These are phyloP conservation scores for Metarhizium rileyi DNA, from an alignment of 2,329 filamentous ascomycete species.

Conservation along the genomic window DNA sequence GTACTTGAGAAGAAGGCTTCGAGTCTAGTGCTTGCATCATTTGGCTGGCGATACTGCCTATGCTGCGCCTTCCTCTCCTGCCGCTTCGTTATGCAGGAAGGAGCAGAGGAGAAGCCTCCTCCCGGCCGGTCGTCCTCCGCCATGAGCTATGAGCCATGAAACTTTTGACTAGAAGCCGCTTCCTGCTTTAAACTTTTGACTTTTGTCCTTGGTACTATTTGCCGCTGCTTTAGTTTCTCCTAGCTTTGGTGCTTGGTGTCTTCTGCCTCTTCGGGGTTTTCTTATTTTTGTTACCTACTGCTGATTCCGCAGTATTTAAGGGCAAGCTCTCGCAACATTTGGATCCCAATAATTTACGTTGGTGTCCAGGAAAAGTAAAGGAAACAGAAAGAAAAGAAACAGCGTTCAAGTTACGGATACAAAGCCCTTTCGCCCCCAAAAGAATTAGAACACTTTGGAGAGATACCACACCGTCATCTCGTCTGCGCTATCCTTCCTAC, in stretches of 20 bases:
- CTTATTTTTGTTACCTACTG: not conserved
- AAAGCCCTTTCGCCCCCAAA: constrained; percentile 5
- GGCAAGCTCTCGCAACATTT: not conserved
- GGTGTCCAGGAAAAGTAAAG: not conserved
- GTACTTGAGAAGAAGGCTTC: too few relatives aligned
- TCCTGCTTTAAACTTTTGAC: not conserved
- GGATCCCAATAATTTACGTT: not conserved
- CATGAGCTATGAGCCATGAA: constrained; percentile 9
- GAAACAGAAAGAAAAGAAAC: not conserved
- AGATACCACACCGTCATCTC: not conserved
- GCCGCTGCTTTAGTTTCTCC: not conserved
- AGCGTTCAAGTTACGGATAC: not conserved
- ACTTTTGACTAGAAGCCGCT: not conserved
- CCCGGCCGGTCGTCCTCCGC: constrained; percentile 4
- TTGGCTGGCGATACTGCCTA: too few relatives aligned
- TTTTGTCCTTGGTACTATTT: not conserved
- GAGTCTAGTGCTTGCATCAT: not conserved
- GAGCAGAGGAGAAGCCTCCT: not conserved
- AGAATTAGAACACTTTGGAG: constrained; percentile 10
- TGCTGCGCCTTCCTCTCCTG: constrained; percentile 4
- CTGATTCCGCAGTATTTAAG: not conserved
- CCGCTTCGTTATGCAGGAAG: not conserved
- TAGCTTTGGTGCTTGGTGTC: not conserved
- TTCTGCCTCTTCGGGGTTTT: not conserved
- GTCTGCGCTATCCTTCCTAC: not conserved